Evolutionary conservation across 2,329 filamentous ascomycete species (phyloP), one percentile per base, ranked within the genome.

Genomic region (Penicillium olsonii): DNA sequence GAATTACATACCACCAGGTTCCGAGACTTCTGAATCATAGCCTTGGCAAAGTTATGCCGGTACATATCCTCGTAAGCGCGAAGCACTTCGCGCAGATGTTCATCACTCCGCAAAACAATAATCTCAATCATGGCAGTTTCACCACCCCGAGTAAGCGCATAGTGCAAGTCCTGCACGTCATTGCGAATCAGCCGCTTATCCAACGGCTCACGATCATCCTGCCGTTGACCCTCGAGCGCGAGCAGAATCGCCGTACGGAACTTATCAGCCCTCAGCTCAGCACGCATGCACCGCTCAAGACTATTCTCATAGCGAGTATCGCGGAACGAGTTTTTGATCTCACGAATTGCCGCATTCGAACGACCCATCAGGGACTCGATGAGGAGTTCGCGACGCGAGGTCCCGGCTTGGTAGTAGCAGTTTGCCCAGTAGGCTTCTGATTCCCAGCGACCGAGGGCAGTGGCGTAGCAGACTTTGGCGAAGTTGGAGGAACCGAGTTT

Each of bases 341-440:
- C 79, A 10, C 83, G 80, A 54, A 97, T 89, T 65, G 97, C 94
- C n/a, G 83, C 78, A 69, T 96, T 96, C 22, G 85, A 84, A 5
- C 92, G 84, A 0, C 94, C 94, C 84, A 96, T 95, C 17, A 99
- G 80, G 5, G 86, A 84, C 72, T 99, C 94, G 62, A 97, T 96
- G 45, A 99, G 81, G 29, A 99, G 79, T 70, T 97, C 92, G 5
- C 92, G 84, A 2, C 90, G 82, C 7, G 86, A 89, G 62, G 87
- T 88, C 69, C 92, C 88, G 31, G 87, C 86, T 67, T 96, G 92
- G 73, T 96, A 97, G 86, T 91, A 97, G 71, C 90, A 96, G 69
- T 96, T 97, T 52, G 92, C 91, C 92, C 94, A 99, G 78, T 96
- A 96, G 0, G 90, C 90, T 70, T 99, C 94, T 60, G 85, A 87